Base-by-base conservation (phyloP, 495 filamentous ascomycete genomes). In the Podospora bellae-mahoneyi region DNA sequence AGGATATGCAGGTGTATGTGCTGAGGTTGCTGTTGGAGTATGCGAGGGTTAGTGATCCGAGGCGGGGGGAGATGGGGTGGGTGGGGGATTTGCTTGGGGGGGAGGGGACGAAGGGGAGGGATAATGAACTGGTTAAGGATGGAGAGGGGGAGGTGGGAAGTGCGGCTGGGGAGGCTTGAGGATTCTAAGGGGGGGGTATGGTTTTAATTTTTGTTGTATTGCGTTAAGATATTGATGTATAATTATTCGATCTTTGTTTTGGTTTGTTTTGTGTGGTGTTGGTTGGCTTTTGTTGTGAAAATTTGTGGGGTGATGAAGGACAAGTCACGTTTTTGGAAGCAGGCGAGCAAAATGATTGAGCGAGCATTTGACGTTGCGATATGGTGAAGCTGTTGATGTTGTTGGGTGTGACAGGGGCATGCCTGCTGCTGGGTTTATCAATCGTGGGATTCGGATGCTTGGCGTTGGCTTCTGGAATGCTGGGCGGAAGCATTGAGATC, bases 1-100 rank as follows among this genome's bases (percentile, higher is more conserved):
- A 91, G 66, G 91, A 93, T 70, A 90, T 93, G 78, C 79, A 88
- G 71, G 81, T 94, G 23, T 93, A 92, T 78, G 83, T 89, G 57
- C 84, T 87, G 70, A 75, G 91, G 63, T 70, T 94, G 63, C 78
- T 93, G 66, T 80, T 93, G 2, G 91, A 93, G 78, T 92, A 91
- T 77, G 91, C 83, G 20, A 79, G 90, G 56, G 78, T 93, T 15
- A 78, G 81, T 65, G 88, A 91, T 73, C 87, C 90, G 68, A 80
- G 63, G 39, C 55, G 75, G 65, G 68, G 86, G 66, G 34, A 60
- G 39, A 68, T 76, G 69, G 74, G 73, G 54, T 75, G 69, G 71
- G 71, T 67, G 78, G 90, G 68, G 84, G 71, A 71, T 66, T 67
- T 73, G 62, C 13, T 62, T 59, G 39, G 39, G 39, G 39, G 2